phyloP scores from a whole-genome alignment of 345 rosid species.

The Pseudoturritis turrita region DNA sequence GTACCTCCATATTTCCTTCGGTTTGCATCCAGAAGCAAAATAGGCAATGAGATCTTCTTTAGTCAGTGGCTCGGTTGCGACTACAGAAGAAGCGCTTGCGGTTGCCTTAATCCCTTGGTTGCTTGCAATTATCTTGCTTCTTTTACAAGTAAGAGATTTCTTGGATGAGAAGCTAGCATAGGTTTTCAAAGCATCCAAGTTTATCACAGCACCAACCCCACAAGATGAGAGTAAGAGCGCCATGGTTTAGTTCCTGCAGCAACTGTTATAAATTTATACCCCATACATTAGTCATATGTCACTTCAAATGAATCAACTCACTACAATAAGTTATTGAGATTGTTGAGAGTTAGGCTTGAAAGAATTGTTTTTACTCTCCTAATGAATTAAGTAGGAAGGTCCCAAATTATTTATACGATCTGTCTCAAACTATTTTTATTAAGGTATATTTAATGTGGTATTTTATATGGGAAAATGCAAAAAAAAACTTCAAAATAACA shows the following conservation, averaged over 20 bases:
- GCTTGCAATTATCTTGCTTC: slow-evolving; percentile 33
- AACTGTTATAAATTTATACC: background rate
- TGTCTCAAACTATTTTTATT: no score
- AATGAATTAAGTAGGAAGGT: no score
- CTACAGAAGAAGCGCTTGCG: slow-evolving; percentile 58
- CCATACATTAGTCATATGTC: no score
- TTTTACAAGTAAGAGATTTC: slow-evolving; percentile 18
- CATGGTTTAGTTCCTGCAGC: slow-evolving; percentile 38
- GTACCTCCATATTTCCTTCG: slow-evolving; percentile 83
- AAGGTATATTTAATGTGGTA: no score
- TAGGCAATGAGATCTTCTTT: slow-evolving; percentile 72
- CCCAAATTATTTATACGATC: no score
- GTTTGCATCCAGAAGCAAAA: slow-evolving; percentile 87
- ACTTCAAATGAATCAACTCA: no score
- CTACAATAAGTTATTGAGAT: no score
- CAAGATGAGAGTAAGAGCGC: slow-evolving; percentile 37
- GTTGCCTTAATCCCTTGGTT: slow-evolving; percentile 37
- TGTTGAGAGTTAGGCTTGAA: no score
- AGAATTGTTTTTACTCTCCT: no score
- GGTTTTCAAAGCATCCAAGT: slow-evolving; percentile 18
- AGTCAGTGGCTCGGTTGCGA: slow-evolving; percentile 57
- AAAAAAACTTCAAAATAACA: no score
- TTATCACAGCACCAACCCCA: background rate
- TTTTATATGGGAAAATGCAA: no score
- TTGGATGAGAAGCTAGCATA: slow-evolving; percentile 30